These are phyloP conservation scores for Schizosaccharomyces osmophilus DNA, from an alignment of 805 yeast species.

Conservation along the genomic window DNA sequence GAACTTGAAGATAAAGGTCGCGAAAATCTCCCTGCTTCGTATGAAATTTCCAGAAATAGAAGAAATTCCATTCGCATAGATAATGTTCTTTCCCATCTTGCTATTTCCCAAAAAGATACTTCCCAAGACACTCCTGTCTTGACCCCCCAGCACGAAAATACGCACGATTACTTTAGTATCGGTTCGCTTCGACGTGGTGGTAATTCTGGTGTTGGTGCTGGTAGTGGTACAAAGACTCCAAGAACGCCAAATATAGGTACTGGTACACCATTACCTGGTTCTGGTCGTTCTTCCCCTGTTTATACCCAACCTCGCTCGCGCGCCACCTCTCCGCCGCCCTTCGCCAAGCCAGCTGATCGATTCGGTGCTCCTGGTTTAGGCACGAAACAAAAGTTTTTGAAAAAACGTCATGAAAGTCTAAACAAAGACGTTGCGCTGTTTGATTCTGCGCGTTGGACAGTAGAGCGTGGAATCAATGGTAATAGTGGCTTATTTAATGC, in stretches of 20 bases:
- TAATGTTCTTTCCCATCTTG: background rate
- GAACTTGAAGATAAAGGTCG: background rate
- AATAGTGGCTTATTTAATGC: conserved; percentile 82
- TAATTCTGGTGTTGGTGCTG: no score
- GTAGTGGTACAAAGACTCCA: background rate
- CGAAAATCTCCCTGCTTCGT: background rate
- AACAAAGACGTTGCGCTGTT: conserved; percentile 13
- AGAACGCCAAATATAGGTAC: background rate
- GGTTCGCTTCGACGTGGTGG: background rate
- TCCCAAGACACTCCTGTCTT: background rate
- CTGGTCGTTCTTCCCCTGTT: background rate
- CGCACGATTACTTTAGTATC: background rate
- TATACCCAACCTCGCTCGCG: conserved; percentile 10
- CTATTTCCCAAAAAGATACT: background rate
- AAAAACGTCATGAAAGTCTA: background rate
- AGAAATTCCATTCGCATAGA: background rate
- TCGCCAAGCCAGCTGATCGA: conserved; percentile 1
- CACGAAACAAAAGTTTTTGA: background rate
- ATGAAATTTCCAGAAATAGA: background rate
- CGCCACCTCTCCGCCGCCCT: conserved; percentile 11
- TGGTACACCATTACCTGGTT: background rate
- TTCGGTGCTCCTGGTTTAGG: background rate
- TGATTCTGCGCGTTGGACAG: conserved; percentile 45
- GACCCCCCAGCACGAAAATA: background rate
- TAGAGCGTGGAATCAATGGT: conserved; percentile 46